A percentile compares a stretch with the other conserved stretches of the same genome.
phyloP scores from a whole-genome alignment of 2,329 filamentous ascomycete species.

The Herpotrichia juniperi region DNA sequence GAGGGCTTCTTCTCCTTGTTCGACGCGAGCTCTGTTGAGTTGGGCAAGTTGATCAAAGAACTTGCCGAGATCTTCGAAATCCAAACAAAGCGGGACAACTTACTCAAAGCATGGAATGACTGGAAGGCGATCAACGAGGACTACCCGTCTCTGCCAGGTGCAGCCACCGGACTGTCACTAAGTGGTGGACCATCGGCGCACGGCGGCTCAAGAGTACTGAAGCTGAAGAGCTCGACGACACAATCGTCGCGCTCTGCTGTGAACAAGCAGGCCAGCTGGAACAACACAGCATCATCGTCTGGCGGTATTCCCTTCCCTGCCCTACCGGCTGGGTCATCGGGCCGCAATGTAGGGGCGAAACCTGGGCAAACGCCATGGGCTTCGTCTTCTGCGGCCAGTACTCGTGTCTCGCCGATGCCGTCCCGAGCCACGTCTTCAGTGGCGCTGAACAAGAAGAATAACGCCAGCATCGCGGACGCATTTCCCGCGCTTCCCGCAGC shows the following conservation, averaged over 20 bases:
- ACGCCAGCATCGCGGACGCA: conserved; percentile 56
- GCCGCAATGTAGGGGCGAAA: conserved; percentile 40
- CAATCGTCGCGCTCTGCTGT: conserved; percentile 69
- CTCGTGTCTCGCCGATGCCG: conserved; percentile 47
- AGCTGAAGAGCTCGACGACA: conserved; percentile 71
- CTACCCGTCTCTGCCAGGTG: conserved; percentile 84
- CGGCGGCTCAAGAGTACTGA: conserved; percentile 67
- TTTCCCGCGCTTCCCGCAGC: conserved; percentile 86
- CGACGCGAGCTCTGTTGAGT: conserved; percentile 76
- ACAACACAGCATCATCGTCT: conserved; percentile 48
- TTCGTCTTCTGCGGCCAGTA: conserved; percentile 35
- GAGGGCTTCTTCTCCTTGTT: conserved; percentile 89
- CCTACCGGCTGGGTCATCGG: conserved; percentile 28
- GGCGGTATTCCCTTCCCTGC: conserved; percentile 41
- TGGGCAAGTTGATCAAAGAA: conserved; percentile 90
- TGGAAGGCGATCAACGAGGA: conserved; percentile 97
- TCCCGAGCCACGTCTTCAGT: conserved; percentile 37
- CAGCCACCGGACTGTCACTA: conserved; percentile 52
- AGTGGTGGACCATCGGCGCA: conserved; percentile 52
- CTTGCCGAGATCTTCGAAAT: conserved; percentile 93
- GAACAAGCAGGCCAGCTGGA: conserved; percentile 63
- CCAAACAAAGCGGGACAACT: conserved; percentile 70
- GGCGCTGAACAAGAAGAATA: conserved; percentile 28
- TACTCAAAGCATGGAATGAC: conserved; percentile 89
- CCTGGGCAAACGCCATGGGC: conserved; percentile 45